Conservation (phyloP, 2,329 filamentous ascomycete genomes). For the Pseudopithomyces maydicus region DNA sequence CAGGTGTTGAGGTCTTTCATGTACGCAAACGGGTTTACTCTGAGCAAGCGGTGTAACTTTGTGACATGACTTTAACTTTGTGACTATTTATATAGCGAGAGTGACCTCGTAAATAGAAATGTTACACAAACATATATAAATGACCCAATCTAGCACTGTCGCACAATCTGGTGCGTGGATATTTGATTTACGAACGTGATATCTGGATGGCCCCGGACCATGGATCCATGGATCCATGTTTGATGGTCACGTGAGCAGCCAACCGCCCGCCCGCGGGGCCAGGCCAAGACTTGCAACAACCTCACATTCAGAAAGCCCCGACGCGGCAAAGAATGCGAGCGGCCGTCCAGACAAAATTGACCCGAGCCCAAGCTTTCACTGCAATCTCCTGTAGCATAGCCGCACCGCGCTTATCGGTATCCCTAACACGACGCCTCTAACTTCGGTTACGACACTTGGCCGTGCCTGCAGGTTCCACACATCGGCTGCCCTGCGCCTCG, state of each 20-base stretch:
- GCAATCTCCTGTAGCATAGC: not conserved
- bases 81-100: too few species aligned
- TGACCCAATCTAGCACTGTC: too few species aligned
- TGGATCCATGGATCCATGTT: not conserved
- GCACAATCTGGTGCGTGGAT: not conserved
- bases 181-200: not conserved
- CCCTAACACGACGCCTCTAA: not conserved
- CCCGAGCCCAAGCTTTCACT: not conserved
- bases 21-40: too few species aligned
- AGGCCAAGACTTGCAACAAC: conserved; percentile 9
- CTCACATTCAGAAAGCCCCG: conserved; percentile 9
- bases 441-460: not conserved
- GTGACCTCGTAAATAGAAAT: too few species aligned
- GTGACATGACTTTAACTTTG: too few species aligned
- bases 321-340: conserved; percentile 11
- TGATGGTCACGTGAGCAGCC: not conserved
- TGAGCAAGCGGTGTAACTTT: too few species aligned
- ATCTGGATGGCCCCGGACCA: not conserved
- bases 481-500: conserved; percentile 5
- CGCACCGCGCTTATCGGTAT: not conserved
- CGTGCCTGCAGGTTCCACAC: not conserved
- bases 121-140: too few species aligned
- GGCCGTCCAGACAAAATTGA: conserved; percentile 3
- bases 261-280: conserved; percentile 22
- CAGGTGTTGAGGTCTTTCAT: too few species aligned